Evolutionary conservation across 495 filamentous ascomycete genomes (phyloP).

Genomic region (Neurospora sp.): DNA sequence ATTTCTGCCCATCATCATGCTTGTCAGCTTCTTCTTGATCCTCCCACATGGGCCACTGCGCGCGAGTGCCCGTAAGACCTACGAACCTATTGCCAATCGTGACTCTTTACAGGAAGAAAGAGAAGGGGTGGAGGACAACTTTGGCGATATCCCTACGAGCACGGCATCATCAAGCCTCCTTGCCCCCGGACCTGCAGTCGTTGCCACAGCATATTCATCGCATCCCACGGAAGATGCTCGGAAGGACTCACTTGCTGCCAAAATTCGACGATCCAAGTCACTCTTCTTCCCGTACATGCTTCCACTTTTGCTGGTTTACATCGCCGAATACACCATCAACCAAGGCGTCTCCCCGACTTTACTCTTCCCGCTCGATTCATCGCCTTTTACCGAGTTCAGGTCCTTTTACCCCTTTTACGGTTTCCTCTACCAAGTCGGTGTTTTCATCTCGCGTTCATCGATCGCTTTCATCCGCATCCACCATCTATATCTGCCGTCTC

Average conservation of each 20-base stretch:
- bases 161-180: constrained; percentile 29
- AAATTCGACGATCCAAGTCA: constrained; percentile 31
- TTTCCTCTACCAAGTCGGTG: constrained; percentile 86
- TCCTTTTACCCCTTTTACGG: constrained; percentile 87
- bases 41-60: constrained; percentile 55
- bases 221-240: constrained; percentile 8
- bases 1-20: constrained; percentile 70
- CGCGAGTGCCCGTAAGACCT: constrained; percentile 25
- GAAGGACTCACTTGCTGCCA: constrained; percentile 31
- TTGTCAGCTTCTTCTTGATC: constrained; percentile 71
- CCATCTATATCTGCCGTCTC: constrained; percentile 66
- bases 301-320: constrained; percentile 81
- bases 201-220: constrained; percentile 18
- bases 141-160: constrained; percentile 20
- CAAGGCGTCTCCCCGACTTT: constrained; percentile 83
- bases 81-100: constrained; percentile 26
- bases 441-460: constrained; percentile 88
- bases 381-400: constrained; percentile 71
- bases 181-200: constrained; percentile 18
- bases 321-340: constrained; percentile 95
- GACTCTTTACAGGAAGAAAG: constrained; percentile 23
- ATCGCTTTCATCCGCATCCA: constrained; percentile 77
- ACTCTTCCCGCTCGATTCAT: constrained; percentile 65
- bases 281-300: constrained; percentile 62
- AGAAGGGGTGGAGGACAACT: constrained; percentile 20